Evolutionary conservation across 176 grass and related monocot genomes (phyloP), one percentile per base, ranked within the genome.

Genomic region (Rhynchospora tenuis): DNA sequence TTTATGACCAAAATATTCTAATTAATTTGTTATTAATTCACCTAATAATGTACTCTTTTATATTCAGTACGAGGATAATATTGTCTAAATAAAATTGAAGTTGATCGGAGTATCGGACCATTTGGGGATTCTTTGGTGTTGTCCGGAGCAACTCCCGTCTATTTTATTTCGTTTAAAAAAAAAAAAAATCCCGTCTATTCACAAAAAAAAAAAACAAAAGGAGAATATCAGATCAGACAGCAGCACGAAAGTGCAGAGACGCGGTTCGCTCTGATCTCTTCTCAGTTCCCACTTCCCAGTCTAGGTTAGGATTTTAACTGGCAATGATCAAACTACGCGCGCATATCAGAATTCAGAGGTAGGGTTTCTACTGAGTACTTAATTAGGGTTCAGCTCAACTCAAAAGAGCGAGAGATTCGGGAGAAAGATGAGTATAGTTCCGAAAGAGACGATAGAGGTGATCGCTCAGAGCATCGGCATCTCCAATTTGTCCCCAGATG

Each of bases 391-490:
- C 44, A 19, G 62, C 16, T 51, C 26, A 4, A 47, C 46, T 51
- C 63, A 24, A 52, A 11, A 20, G 55, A 70, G 27, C 2, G 68
- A 86, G 19, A 50, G 29, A 51, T 66, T 9, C 28, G 84, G 66
- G 79, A 38, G 31, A 62, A 69, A 52, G 23, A 97, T 97, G 94
- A 94, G 94, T 65, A 92, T 92, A 43, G 88, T 97, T 9, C 92
- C 94, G 11, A 97, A 98, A 80, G 95, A 98, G 92, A 98, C 90
- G 48, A 91, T 98, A 48, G 95, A 93, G 84, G 92, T 93, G 70
- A 90, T 94, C 46, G 90, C 90, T 7, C 92, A 98, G 82, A 91
- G 95, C 86, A 90, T 94, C 43, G 95, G 95, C 66, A 98, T 98
- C 48, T 15, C 89, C 67, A 91, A 74, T 76, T 81, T 98, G 56